Conservation (phyloP, 2,329 filamentous ascomycete species). For the Dactylellina haptotyla region DNA sequence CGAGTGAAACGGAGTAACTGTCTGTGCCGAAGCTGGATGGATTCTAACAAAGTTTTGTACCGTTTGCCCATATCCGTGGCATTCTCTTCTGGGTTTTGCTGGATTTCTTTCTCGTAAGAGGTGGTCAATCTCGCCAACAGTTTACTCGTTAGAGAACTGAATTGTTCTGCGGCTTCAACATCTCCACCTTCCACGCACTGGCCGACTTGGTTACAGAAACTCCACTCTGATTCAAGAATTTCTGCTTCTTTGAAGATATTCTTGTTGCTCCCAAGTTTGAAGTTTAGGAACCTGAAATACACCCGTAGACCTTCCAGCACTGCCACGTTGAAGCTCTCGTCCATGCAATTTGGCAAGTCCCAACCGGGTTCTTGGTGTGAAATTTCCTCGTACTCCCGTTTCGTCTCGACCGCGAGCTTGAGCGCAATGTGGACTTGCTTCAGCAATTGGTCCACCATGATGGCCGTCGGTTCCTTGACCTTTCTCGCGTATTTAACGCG, state of each 20-base stretch:
- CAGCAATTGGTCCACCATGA: conserved; percentile 98
- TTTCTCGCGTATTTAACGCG: conserved; percentile 90
- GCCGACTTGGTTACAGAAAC: conserved; percentile 93
- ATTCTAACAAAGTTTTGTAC: conserved; percentile 94
- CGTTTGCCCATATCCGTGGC: conserved; percentile 92
- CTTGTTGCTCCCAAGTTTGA: conserved; percentile 96
- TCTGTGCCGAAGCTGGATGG: conserved; percentile 91
- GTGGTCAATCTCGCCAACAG: conserved; percentile 85
- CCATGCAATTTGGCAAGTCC: conserved; percentile 94
- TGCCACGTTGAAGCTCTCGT: conserved; percentile 92
- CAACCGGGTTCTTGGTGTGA: conserved; percentile 89
- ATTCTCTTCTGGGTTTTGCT: conserved; percentile 83
- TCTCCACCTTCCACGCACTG: conserved; percentile 91
- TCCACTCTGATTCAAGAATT: conserved; percentile 96
- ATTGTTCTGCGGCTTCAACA: conserved; percentile 96
- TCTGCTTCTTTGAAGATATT: conserved; percentile 99
- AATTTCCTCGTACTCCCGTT: conserved; percentile 84
- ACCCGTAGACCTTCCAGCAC: conserved; percentile 94
- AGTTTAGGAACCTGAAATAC: conserved; percentile 98
- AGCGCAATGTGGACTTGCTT: conserved; percentile 93
- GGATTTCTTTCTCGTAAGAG: conserved; percentile 91
- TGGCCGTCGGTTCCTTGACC: conserved; percentile 90
- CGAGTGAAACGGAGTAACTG: conserved; percentile 79
- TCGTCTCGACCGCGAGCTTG: conserved; percentile 90
- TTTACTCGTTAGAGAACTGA: conserved; percentile 91